These are phyloP conservation scores for Jacaranda mimosifolia DNA, from an alignment of 257 asterid genomes.

Conservation along the genomic window DNA sequence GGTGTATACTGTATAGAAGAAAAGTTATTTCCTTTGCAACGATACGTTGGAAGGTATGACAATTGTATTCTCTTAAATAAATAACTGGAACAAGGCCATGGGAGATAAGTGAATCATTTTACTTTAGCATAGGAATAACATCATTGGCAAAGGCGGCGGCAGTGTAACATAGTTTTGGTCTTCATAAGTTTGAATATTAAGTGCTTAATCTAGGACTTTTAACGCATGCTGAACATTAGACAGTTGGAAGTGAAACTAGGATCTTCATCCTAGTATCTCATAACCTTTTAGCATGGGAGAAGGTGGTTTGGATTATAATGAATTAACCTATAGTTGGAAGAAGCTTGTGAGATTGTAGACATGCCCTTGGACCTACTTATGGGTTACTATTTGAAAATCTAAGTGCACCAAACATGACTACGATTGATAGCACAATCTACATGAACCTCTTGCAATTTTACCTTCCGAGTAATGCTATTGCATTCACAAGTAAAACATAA, in stretches of 20 bases:
- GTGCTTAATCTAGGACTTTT: background rate
- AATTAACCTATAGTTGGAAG: background rate
- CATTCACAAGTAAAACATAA: background rate
- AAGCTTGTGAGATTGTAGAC: background rate
- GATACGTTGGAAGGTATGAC: background rate
- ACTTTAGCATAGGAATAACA: background rate
- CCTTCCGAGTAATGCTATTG: background rate
- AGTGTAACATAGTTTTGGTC: background rate
- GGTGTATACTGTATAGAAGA: background rate
- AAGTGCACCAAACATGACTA: background rate
- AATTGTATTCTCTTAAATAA: background rate
- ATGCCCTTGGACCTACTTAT: background rate
- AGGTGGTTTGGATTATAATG: background rate
- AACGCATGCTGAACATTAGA: background rate
- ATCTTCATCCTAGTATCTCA: background rate
- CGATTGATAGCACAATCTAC: background rate
- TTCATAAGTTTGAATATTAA: background rate
- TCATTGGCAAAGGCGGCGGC: background rate
- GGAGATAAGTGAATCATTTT: background rate
- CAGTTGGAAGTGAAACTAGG: background rate
- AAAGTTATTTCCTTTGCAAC: background rate
- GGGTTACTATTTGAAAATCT: conserved; percentile 3
- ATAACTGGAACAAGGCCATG: background rate
- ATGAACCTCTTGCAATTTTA: background rate
- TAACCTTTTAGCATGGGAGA: background rate